phyloP scores from a whole-genome alignment of 106 monocot genomes.

The Vanilla planifolia region DNA sequence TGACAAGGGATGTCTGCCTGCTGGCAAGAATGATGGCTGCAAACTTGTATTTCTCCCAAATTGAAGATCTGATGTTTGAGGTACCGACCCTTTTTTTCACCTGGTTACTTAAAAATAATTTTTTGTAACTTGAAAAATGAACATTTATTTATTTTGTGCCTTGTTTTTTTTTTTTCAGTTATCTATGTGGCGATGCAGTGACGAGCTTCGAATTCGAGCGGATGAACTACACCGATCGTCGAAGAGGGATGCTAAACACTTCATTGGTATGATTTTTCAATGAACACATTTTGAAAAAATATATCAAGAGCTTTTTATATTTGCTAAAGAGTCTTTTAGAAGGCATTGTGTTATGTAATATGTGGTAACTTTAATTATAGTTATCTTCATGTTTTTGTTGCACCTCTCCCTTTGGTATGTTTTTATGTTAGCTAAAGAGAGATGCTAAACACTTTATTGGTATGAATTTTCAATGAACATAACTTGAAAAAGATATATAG shows the following conservation, averaged over 20 bases:
- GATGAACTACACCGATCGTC: slow-evolving; percentile 56
- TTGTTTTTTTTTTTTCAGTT: slow-evolving; percentile 38
- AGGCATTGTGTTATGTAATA: background rate
- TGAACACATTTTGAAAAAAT: too few species aligned
- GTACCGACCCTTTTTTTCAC: slow-evolving; percentile 14
- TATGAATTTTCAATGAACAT: too few species aligned
- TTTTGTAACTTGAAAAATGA: too few species aligned
- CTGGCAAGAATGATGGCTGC: slow-evolving; percentile 99
- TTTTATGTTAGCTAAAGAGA: background rate
- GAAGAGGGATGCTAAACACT: slow-evolving; percentile 84
- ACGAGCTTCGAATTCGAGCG: slow-evolving; percentile 70
- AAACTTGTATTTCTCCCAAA: slow-evolving; percentile 90
- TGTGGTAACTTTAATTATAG: background rate
- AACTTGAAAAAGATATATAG: too few species aligned
- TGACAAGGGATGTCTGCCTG: slow-evolving; percentile 97
- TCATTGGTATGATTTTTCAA: slow-evolving; percentile 54
- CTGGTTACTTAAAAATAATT: background rate
- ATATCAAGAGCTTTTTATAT: background rate
- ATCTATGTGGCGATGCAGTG: slow-evolving; percentile 98
- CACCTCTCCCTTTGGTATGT: background rate
- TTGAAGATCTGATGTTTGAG: slow-evolving; percentile 99
- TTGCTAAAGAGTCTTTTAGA: background rate
- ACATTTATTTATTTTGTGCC: background rate
- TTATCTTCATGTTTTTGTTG: background rate
- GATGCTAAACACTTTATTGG: too few species aligned